Conservation (phyloP, 2,329 filamentous ascomycete genomes). For the Fonsecaea pedrosoi region DNA sequence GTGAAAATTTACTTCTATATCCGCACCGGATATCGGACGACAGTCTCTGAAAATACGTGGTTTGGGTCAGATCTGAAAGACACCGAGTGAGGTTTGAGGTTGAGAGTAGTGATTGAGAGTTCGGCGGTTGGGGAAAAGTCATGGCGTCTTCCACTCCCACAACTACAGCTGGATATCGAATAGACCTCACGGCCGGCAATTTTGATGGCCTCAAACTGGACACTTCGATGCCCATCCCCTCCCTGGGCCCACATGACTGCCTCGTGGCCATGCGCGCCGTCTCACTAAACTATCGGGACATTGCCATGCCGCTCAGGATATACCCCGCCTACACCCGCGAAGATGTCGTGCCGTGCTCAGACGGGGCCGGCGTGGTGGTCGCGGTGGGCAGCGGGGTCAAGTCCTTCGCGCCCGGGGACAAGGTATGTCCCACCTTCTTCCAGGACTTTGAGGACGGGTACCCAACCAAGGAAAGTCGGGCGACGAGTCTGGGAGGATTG, state of each 20-base stretch:
- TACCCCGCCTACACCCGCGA: conserved; percentile 23
- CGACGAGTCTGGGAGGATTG: conserved; percentile 70
- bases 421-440: conserved; percentile 65
- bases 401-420: conserved; percentile 64
- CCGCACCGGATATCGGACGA: too few species aligned
- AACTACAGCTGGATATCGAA: conserved; percentile 10
- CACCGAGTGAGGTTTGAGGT: too few species aligned
- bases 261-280: conserved; percentile 66
- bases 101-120: too few species aligned
- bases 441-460: conserved; percentile 58
- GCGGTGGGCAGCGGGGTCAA: conserved; percentile 63
- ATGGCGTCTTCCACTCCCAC: conserved; percentile 8
- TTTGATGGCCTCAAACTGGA: conserved; percentile 18
- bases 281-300: conserved; percentile 58
- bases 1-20: too few species aligned
- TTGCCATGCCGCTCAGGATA: conserved; percentile 51
- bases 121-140: too few species aligned
- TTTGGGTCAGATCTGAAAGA: too few species aligned
- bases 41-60: too few species aligned
- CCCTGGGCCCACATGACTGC: conserved; percentile 12
- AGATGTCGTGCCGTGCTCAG: conserved; percentile 50
- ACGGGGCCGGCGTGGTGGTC: conserved; percentile 56
- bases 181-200: conserved; percentile 12
- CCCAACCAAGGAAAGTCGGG: conserved; percentile 39
- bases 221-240: conserved; percentile 3